Evolutionary conservation across 1,284 basidiomycete species (phyloP).

Genomic region (Malassezia nana): DNA sequence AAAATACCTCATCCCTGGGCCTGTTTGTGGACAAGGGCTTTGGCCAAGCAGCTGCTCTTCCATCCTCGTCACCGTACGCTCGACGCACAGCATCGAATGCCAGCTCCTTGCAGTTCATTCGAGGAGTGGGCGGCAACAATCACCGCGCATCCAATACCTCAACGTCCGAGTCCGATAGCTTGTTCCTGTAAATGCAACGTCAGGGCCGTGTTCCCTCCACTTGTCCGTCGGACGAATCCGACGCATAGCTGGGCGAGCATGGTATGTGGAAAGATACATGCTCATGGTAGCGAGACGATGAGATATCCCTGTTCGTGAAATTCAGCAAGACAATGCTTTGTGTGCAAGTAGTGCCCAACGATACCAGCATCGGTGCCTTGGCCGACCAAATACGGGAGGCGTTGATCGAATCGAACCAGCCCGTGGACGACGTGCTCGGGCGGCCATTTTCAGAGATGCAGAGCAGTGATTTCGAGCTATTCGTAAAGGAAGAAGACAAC

Average conservation of each 20-base stretch:
- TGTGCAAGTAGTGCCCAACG: neutral
- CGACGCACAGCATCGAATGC: neutral
- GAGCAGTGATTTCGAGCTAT: slow-evolving; percentile 7
- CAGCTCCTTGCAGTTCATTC: neutral
- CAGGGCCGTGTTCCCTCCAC: neutral
- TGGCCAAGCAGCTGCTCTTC: neutral
- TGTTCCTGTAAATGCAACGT: neutral
- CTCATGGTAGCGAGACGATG: neutral
- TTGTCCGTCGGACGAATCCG: neutral
- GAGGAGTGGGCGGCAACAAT: neutral
- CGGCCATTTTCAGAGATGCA: slow-evolving; percentile 4
- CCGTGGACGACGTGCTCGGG: slow-evolving; percentile 1
- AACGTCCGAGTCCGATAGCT: neutral
- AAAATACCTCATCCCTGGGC: neutral
- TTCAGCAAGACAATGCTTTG: slow-evolving; percentile 12
- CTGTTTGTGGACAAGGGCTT: slow-evolving; percentile 3
- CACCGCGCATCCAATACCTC: neutral
- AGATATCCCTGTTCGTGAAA: slow-evolving; percentile 8
- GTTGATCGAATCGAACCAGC: slow-evolving; percentile 7
- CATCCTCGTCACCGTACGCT: slow-evolving; percentile 7
- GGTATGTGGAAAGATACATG: slow-evolving; percentile 2
- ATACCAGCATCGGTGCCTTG: slow-evolving; percentile 4
- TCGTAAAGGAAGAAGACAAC: neutral
- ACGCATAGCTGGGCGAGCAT: neutral
- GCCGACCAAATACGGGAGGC: neutral